These are phyloP conservation scores for Dioscorea dumetorum DNA, from an alignment of 106 monocot species.

Conservation along the genomic window DNA sequence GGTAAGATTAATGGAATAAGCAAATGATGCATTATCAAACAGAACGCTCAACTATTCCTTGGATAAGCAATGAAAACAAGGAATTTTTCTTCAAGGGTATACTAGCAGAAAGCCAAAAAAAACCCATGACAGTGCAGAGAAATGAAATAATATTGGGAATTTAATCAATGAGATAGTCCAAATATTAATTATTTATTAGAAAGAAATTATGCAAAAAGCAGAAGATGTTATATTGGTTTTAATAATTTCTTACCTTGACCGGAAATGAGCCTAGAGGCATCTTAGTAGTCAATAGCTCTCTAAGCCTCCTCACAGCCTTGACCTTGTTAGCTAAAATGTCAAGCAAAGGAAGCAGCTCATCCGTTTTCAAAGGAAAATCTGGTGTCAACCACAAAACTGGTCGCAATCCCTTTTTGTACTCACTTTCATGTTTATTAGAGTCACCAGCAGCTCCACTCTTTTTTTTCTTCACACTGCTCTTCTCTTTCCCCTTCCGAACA, in stretches of 20 bases:
- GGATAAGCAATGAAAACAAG: too few relatives aligned
- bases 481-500: constrained; percentile 54
- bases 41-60: too few relatives aligned
- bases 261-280: constrained; percentile 95
- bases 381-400: constrained; percentile 95
- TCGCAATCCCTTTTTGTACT: constrained; percentile 81
- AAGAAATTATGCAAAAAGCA: too few relatives aligned
- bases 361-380: constrained; percentile 82
- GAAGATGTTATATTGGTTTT: too few relatives aligned
- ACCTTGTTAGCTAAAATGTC: constrained; percentile 96
- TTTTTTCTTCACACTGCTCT: constrained; percentile 73
- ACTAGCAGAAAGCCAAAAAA: too few relatives aligned
- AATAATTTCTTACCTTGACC: constrained; percentile 63
- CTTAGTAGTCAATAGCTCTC: constrained; percentile 90
- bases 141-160: too few relatives aligned
- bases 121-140: too few relatives aligned
- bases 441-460: constrained; percentile 56
- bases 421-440: constrained; percentile 66
- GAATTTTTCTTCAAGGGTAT: too few relatives aligned
- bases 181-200: too few relatives aligned
- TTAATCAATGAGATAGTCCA: too few relatives aligned
- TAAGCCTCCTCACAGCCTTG: constrained; percentile 89
- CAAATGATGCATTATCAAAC: too few relatives aligned
- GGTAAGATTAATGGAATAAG: too few relatives aligned
- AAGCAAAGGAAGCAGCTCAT: constrained; percentile 85